Percentiles rank a stretch among this genome's conserved stretches.
Evolutionary conservation across 108 stramenopile genomes (phyloP).

Genomic region (Stephanodiscus minutulus): DNA sequence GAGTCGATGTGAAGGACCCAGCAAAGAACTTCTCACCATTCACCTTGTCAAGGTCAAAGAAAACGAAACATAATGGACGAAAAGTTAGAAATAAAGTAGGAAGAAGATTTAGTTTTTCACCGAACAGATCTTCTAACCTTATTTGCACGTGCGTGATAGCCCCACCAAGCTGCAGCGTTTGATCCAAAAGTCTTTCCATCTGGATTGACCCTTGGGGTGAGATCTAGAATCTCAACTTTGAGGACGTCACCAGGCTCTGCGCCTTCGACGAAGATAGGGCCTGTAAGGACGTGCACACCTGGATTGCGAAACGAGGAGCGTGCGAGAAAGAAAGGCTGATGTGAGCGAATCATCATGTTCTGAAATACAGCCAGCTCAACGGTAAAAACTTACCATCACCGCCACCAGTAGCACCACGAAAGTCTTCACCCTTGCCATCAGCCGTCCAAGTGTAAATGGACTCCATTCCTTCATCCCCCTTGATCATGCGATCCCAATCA

Average conservation of each 20-base stretch:
- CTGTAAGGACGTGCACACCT: constrained; percentile 44
- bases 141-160: constrained; percentile 46
- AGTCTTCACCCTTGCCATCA: constrained; percentile 33
- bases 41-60: constrained; percentile 18
- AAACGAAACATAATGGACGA: no score
- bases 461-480: constrained; percentile 54
- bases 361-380: no score
- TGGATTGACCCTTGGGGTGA: constrained; percentile 37
- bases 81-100: no score
- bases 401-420: constrained; percentile 45
- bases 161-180: constrained; percentile 56
- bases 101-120: no score
- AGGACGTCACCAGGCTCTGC: constrained; percentile 49
- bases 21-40: constrained; percentile 28
- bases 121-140: no score
- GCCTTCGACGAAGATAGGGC: constrained; percentile 43
- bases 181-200: constrained; percentile 42
- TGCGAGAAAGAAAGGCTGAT: no score
- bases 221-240: constrained; percentile 50
- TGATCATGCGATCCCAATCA: constrained; percentile 54
- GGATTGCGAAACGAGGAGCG: no score
- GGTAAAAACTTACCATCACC: no score
- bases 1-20: constrained; percentile 41
- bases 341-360: no score
- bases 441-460: constrained; percentile 40